Conservation (phyloP, 2,329 filamentous ascomycete genomes). For the Elsinoe perseae region DNA sequence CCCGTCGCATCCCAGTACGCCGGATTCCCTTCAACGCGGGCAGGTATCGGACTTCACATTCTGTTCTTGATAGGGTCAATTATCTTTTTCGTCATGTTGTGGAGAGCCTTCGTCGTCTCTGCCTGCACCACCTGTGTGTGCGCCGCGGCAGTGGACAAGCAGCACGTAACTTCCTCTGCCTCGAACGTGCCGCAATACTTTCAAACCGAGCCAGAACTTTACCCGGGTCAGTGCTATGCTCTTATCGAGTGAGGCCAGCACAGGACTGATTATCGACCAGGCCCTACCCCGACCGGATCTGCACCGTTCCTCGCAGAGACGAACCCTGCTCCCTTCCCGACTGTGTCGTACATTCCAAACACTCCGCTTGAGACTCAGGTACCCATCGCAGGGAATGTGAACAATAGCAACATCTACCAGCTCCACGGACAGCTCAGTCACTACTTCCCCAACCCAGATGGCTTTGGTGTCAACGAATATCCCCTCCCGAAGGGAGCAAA, state of each 20-base stretch:
- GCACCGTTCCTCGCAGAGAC: conserved; percentile 66
- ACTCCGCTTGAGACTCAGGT: conserved; percentile 62
- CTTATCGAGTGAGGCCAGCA: background rate
- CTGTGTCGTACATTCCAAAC: conserved; percentile 59
- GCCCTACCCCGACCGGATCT: conserved; percentile 61
- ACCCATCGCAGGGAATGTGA: conserved; percentile 53
- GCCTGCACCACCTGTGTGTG: conserved; percentile 22
- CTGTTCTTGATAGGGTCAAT: conserved; percentile 22
- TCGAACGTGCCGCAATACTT: conserved; percentile 54
- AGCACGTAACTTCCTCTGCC: conserved; percentile 19
- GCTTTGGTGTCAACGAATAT: conserved; percentile 68
- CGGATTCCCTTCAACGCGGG: conserved; percentile 3
- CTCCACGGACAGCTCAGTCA: conserved; percentile 62
- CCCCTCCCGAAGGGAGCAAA: conserved; percentile 58
- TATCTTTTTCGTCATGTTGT: conserved; percentile 28
- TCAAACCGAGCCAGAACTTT: conserved; percentile 53
- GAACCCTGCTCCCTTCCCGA: conserved; percentile 55
- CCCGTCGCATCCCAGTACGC: background rate
- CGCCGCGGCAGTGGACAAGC: conserved; percentile 21
- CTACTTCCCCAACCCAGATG: conserved; percentile 58
- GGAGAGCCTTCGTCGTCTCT: conserved; percentile 27
- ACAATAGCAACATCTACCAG: conserved; percentile 60
- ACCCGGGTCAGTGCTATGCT: conserved; percentile 27
- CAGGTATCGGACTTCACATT: conserved; percentile 18
- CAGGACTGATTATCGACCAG: conserved; percentile 29